Conservation (phyloP, 768 basidiomycete species). For the Zangia roseola region DNA sequence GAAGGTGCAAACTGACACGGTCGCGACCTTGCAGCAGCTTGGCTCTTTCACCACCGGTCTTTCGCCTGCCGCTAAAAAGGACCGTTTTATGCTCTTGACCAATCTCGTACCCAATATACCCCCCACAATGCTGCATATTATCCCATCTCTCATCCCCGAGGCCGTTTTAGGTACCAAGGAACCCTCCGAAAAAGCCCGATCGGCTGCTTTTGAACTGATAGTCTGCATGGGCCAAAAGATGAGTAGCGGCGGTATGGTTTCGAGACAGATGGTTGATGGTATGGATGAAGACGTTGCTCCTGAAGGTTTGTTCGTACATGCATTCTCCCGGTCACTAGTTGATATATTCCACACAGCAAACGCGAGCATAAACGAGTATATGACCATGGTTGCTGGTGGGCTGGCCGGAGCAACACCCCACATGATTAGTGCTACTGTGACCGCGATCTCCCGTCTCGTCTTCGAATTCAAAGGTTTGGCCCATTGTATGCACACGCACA, state of each 20-base stretch:
- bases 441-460: conserved; percentile 87
- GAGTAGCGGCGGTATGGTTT: conserved; percentile 81
- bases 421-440: conserved; percentile 97
- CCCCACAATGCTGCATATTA: conserved; percentile 70
- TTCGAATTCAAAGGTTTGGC: conserved; percentile 90
- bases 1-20: conserved; percentile 54
- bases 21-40: conserved; percentile 60
- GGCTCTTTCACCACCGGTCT: conserved; percentile 65
- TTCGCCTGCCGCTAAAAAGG: conserved; percentile 87
- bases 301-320: conserved; percentile 34
- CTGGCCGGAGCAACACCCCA: conserved; percentile 91
- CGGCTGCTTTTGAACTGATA: conserved; percentile 86
- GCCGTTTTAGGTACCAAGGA: conserved; percentile 96
- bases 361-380: conserved; percentile 85
- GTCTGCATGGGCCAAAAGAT: conserved; percentile 93
- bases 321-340: conserved; percentile 1
- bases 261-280: conserved; percentile 70
- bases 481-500: neutral
- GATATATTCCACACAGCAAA: conserved; percentile 39
- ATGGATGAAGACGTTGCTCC: conserved; percentile 71
- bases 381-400: conserved; percentile 97
- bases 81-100: conserved; percentile 77
- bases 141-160: conserved; percentile 90
- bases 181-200: conserved; percentile 88
- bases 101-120: conserved; percentile 69